Evolutionary conservation across 306 rosid genomes (phyloP).

Genomic region (Pachyrhizus erosus): DNA sequence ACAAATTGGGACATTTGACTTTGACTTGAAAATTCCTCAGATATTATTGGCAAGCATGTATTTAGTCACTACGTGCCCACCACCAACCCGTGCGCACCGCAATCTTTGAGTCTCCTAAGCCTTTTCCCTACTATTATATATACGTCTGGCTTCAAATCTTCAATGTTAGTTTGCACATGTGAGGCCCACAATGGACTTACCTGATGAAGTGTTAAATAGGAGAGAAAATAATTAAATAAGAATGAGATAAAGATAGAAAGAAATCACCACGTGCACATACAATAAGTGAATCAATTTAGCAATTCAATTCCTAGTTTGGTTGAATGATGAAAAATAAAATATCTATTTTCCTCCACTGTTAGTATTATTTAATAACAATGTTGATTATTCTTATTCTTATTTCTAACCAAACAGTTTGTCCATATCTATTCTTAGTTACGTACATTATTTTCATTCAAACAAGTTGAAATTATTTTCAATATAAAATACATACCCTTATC

Average conservation of each 20-base stretch:
- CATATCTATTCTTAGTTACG: constrained; percentile 37
- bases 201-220: constrained; percentile 19
- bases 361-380: constrained; percentile 25
- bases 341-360: not conserved
- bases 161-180: constrained; percentile 16
- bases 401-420: constrained; percentile 34
- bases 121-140: not conserved
- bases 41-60: constrained; percentile 16
- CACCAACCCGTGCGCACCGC: constrained; percentile 60
- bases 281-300: not conserved
- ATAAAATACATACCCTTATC: constrained; percentile 35
- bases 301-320: constrained; percentile 28
- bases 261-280: constrained; percentile 49
- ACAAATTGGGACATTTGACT: constrained; percentile 50
- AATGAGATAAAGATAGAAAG: not conserved
- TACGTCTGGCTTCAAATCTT: not conserved
- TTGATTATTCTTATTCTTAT: constrained; percentile 40
- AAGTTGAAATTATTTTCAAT: constrained; percentile 52
- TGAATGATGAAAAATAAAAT: constrained; percentile 19
- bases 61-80: constrained; percentile 45
- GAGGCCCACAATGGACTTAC: constrained; percentile 28
- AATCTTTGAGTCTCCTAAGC: constrained; percentile 41
- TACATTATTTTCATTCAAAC: constrained; percentile 48
- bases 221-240: not conserved
- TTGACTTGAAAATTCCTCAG: constrained; percentile 42